Percentiles rank a stretch among this genome's conserved stretches.
phyloP scores from a whole-genome alignment of 768 basidiomycete genomes.

The Inosperma sp. region DNA sequence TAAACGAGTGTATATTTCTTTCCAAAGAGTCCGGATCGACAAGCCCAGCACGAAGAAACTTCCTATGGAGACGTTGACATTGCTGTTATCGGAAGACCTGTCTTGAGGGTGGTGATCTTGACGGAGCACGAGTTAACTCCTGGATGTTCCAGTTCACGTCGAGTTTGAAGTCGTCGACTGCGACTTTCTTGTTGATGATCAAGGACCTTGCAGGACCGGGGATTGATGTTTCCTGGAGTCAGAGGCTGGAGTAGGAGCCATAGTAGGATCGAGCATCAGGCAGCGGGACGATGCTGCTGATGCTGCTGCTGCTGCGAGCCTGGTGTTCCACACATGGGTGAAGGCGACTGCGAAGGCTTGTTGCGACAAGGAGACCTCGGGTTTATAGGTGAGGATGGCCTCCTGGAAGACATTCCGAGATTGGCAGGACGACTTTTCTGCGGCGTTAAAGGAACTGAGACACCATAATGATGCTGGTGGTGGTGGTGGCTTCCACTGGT shows the following conservation, averaged over 20 bases:
- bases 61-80: slow-evolving; percentile 89
- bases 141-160: too few relatives aligned
- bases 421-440: not conserved
- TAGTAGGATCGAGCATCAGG: too few relatives aligned
- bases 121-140: too few relatives aligned
- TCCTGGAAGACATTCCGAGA: not conserved
- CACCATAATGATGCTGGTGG: not conserved
- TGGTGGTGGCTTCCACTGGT: not conserved
- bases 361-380: not conserved
- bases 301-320: not conserved
- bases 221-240: too few relatives aligned
- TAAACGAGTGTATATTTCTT: slow-evolving; percentile 91
- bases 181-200: too few relatives aligned
- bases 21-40: slow-evolving; percentile 99
- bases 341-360: not conserved
- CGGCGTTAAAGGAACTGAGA: not conserved
- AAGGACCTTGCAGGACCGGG: too few relatives aligned
- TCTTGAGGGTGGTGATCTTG: too few relatives aligned
- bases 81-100: too few relatives aligned
- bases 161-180: too few relatives aligned
- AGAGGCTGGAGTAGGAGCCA: too few relatives aligned
- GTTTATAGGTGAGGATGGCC: not conserved
- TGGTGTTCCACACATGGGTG: not conserved
- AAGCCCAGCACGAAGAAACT: slow-evolving; percentile 89
- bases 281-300: too few relatives aligned